Percentiles rank a stretch among this genome's conserved stretches.
Conservation (phyloP, 495 filamentous ascomycete genomes). For the Xylaria bambusicola region DNA sequence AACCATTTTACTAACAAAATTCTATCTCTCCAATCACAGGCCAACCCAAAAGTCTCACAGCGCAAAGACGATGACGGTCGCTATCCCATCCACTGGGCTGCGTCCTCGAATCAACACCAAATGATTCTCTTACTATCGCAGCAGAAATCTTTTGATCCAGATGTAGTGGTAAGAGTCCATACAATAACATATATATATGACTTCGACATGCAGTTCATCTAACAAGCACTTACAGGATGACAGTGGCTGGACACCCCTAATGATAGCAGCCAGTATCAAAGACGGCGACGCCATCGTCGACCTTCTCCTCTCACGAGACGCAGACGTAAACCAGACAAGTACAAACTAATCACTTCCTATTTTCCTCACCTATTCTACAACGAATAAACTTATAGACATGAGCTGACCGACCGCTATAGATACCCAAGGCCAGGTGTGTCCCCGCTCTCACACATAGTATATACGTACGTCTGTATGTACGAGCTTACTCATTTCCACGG, state of each 20-base stretch:
- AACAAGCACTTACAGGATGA: conserved; percentile 74
- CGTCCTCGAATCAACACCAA: conserved; percentile 75
- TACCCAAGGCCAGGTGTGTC: conserved; percentile 58
- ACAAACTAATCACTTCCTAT: conserved; percentile 11
- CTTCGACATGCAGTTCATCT: too few species aligned
- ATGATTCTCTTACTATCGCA: conserved; percentile 73
- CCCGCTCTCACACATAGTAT: background rate
- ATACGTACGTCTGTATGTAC: conserved; percentile 1
- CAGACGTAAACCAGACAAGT: conserved; percentile 84
- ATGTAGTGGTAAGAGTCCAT: conserved; percentile 78
- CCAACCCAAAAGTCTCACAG: conserved; percentile 75
- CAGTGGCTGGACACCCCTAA: conserved; percentile 89
- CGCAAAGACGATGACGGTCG: conserved; percentile 85
- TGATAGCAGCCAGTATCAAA: conserved; percentile 85
- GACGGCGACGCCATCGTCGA: conserved; percentile 70
- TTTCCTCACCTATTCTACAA: too few species aligned
- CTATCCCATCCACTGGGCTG: conserved; percentile 93
- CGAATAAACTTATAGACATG: background rate
- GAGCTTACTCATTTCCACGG: background rate
- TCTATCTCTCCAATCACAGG: conserved; percentile 58
- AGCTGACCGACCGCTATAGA: conserved; percentile 31
- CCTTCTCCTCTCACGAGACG: conserved; percentile 74
- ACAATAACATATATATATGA: too few species aligned
- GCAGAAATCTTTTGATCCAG: conserved; percentile 77
- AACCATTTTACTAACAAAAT: too few species aligned